Conservation (phyloP, 176 grass and related monocot genomes). For the Alloteropsis semialata region DNA sequence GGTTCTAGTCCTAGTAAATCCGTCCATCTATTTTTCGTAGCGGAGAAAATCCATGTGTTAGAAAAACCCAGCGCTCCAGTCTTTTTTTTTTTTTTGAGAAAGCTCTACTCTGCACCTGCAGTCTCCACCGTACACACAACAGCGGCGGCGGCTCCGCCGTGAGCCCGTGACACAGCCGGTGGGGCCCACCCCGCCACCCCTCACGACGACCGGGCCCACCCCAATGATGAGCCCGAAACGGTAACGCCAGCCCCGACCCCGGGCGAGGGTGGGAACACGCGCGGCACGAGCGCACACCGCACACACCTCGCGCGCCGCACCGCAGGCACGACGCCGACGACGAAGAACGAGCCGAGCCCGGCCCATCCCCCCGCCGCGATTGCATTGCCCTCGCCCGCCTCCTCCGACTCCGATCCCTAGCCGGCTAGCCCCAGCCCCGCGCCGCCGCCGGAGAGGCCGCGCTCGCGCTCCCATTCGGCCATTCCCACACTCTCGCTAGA, state of each 20-base stretch:
- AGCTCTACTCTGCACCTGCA: too few species aligned
- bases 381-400: background rate
- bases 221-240: constrained; percentile 10
- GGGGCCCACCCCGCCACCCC: background rate
- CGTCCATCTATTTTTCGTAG: too few species aligned
- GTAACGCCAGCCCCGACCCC: background rate
- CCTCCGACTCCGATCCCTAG: background rate
- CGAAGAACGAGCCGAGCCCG: background rate
- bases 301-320: background rate
- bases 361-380: background rate
- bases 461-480: background rate
- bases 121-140: background rate
- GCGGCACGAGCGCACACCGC: background rate
- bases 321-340: background rate
- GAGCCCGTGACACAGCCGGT: too few species aligned
- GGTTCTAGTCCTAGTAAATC: too few species aligned
- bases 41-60: too few species aligned
- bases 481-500: background rate
- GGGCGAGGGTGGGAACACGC: background rate
- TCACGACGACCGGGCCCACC: background rate
- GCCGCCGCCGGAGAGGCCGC: constrained; percentile 22
- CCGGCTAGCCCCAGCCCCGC: too few species aligned
- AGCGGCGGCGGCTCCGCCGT: background rate
- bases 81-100: too few species aligned
- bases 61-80: too few species aligned